Base-by-base conservation (phyloP, 2,329 filamentous ascomycete genomes). In the Exophiala lecanii-corni region DNA sequence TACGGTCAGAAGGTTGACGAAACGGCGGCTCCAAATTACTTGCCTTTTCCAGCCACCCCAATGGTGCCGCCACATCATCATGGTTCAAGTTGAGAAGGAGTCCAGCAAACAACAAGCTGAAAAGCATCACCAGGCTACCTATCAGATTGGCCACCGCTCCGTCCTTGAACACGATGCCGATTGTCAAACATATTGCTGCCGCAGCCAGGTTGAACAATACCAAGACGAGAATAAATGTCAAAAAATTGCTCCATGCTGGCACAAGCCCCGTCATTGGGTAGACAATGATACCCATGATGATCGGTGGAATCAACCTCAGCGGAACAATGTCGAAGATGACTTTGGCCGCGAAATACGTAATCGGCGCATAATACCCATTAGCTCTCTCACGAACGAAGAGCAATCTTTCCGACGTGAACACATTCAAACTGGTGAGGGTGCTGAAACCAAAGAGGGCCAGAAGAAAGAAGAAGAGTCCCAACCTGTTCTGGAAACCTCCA, bases 251-350 rank as follows among this genome's bases (percentile, higher is more conserved):
- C 62, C 80, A 82, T 43, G 89, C 84, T 0, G 92, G 79, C 16
- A 94, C 82, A 10, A 98, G 73, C 2, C 92, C 92, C 0, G 89
- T 95, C 92, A 98, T 98, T 1, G 92, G 92, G 62, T 98, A 98
- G 16, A 98, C 81, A 50, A 98, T 97, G 20, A 87, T 81, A 12
- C 91, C 92, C 78, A 97, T 92, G 46, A 98, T 83, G 49, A 97
- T 84, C 1, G 92, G 92, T 4, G 92, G 92, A 36, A 98, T 84
- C 43, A 98, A 82, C 36, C 92, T 81, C n/a, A 98, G 74, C 3
- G 92, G 92, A 9, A 98, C 76, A 54, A 98, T 91, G 61, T 98
- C 92, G 62, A 98, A 97, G n/a, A 95, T 69, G n/a, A 97, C 86
- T 69, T 98, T 98, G 57, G 89, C 84, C 0, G 85, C 75, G 62